phyloP scores from a whole-genome alignment of 148 eudicot species.

The Diospyros kaki region DNA sequence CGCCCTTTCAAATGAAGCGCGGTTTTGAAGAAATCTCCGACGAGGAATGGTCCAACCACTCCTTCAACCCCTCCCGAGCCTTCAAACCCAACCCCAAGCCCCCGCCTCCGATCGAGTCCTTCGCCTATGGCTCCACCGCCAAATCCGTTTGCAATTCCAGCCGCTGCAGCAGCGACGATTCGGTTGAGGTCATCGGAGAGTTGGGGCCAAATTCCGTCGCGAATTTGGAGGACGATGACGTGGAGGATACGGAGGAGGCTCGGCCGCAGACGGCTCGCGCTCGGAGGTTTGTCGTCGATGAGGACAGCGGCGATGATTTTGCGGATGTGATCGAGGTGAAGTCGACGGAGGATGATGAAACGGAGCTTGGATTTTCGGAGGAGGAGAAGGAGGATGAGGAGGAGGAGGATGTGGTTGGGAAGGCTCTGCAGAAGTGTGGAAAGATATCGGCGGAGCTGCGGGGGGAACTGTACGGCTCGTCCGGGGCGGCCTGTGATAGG shows the following conservation, averaged over 20 bases:
- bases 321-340: conserved; percentile 22
- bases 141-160: neutral
- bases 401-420: conserved; percentile 76
- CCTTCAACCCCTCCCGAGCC: conserved; percentile 53
- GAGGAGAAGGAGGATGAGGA: conserved; percentile 40
- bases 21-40: conserved; percentile 60
- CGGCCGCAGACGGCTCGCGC: conserved; percentile 23
- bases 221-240: conserved; percentile 58
- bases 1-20: conserved; percentile 47
- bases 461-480: conserved; percentile 69
- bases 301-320: conserved; percentile 53
- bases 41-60: conserved; percentile 60
- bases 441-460: conserved; percentile 79
- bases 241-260: conserved; percentile 17
- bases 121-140: conserved; percentile 35
- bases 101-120: conserved; percentile 74
- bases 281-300: conserved; percentile 67
- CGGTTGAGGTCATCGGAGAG: conserved; percentile 26
- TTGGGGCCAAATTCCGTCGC: conserved; percentile 20
- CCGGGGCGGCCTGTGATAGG: conserved; percentile 33
- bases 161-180: neutral
- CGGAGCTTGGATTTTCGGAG: conserved; percentile 21
- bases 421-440: conserved; percentile 72
- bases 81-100: conserved; percentile 15
- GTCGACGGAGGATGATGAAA: conserved; percentile 26